Evolutionary conservation across 2,329 filamentous ascomycete species (phyloP), one percentile per base, ranked within the genome.

Genomic region (Xylariaceae sp.): DNA sequence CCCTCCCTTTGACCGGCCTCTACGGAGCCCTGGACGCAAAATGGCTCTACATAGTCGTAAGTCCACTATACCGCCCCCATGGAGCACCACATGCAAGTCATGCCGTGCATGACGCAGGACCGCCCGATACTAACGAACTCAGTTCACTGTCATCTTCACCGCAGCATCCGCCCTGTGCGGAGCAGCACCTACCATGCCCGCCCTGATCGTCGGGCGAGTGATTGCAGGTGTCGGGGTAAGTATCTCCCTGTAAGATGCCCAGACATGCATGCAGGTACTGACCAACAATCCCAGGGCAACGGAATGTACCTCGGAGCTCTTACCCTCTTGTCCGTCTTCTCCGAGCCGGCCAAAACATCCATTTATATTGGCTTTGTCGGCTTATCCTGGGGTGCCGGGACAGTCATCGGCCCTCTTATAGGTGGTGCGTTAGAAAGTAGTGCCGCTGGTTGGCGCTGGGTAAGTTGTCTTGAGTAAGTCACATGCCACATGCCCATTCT

Each of bases 381-480:
- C 1, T 52, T 71, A 0, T 61, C 67, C 0, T 81, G 77, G 76
- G 77, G 78, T 37, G 48, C 77, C 2, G 79, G 78, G 4, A 75
- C 72, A 4, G 71, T 80, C 2, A 65, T 81, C 1, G 80, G 80
- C 0, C 79, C 79, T 0, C 71, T 81, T 7, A 69, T 80, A n/a
- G 78, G 78, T 10, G 78, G 79, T n/a, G 75, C 73, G 0, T 79
- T 81, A 39, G 69, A 69, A 2, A 74, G 76, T 41, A n/a, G n/a
- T 5, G 2, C n/a, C 0, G 76, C 72, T 0, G 73, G 70, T 0
- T 81, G 78, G 78, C 59, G 78, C 51, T 78, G 74, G 74, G 52
- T 52, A 52, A 34, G 18, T 47, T 47, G 4, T 4, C 15, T 15
- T 7, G 5, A 11, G 15, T 8, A 10, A 45, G 23, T 9, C 37